phyloP scores from a whole-genome alignment of 2,329 filamentous ascomycete genomes.

The Neopestalotiopsis sp. region DNA sequence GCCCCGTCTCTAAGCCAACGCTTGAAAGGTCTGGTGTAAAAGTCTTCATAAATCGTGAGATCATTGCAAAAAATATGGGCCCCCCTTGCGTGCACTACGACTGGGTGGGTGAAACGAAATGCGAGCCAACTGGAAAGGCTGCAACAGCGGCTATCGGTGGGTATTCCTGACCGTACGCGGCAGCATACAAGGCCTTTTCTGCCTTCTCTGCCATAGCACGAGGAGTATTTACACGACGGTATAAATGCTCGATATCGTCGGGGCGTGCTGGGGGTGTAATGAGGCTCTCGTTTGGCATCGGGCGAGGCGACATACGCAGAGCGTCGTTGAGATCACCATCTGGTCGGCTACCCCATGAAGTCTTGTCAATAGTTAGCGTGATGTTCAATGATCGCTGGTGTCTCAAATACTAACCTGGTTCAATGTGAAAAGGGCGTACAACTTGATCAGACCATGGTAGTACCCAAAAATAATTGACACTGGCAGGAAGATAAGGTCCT shows the following conservation, averaged over 20 bases:
- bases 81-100: neutral
- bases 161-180: constrained; percentile 26
- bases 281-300: constrained; percentile 43
- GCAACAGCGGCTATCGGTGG: constrained; percentile 28
- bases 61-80: neutral
- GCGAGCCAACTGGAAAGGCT: constrained; percentile 21
- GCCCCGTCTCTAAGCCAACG: neutral
- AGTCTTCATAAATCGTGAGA: constrained; percentile 14
- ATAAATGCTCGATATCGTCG: constrained; percentile 32
- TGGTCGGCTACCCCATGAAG: constrained; percentile 92
- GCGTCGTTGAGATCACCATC: constrained; percentile 87
- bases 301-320: constrained; percentile 65
- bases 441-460: constrained; percentile 90
- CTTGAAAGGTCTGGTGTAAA: neutral
- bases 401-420: constrained; percentile 70
- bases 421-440: constrained; percentile 83
- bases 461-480: constrained; percentile 92
- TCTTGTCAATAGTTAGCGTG: constrained; percentile 58
- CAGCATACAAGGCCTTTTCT: constrained; percentile 30
- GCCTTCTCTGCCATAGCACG: constrained; percentile 30
- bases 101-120: neutral
- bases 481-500: constrained; percentile 79
- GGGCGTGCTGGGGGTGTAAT: constrained; percentile 38
- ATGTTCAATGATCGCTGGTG: constrained; percentile 11
- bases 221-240: constrained; percentile 7